Percentiles rank a stretch among this genome's conserved stretches.
These are phyloP conservation scores for Cercospora nicotianae DNA, from an alignment of 2,329 filamentous ascomycete genomes.

Conservation along the genomic window DNA sequence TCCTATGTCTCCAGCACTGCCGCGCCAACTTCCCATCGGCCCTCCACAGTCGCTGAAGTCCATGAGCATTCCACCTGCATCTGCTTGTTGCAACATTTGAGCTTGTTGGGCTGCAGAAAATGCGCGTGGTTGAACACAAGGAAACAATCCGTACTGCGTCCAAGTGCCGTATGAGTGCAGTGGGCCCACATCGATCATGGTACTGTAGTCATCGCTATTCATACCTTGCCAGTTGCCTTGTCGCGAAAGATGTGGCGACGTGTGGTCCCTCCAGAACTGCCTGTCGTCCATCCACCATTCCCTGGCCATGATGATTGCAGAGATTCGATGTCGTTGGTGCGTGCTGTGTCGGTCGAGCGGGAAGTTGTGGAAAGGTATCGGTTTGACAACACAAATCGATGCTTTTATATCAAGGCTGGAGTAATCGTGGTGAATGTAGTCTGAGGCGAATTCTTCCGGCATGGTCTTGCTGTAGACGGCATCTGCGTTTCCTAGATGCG, in stretches of 20 bases:
- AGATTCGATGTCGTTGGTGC: not conserved
- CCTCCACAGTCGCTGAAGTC: not conserved
- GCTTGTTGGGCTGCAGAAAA: not conserved
- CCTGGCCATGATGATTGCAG: not conserved
- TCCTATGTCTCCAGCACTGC: not conserved
- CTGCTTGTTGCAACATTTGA: not conserved
- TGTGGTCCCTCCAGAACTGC: not conserved
- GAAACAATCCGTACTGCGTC: not conserved
- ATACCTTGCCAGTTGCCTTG: not conserved
- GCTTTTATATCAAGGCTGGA: not conserved
- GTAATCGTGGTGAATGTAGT: not conserved
- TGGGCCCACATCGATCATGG: not conserved
- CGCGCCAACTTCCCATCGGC: not conserved
- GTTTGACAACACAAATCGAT: not conserved
- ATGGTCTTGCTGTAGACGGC: not conserved
- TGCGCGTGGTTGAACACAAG: not conserved
- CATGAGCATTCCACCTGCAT: conserved; percentile 4
- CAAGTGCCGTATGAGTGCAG: not conserved
- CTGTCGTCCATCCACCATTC: not conserved
- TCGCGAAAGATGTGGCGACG: not conserved
- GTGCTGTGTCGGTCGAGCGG: not conserved
- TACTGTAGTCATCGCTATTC: not conserved
- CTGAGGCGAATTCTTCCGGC: not conserved
- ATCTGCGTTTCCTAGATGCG: not conserved
- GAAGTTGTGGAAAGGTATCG: not conserved